Percentiles rank a stretch among this genome's conserved stretches.
Conservation (phyloP, 169 alveolate genomes). For the Plasmodium blacklocki region DNA sequence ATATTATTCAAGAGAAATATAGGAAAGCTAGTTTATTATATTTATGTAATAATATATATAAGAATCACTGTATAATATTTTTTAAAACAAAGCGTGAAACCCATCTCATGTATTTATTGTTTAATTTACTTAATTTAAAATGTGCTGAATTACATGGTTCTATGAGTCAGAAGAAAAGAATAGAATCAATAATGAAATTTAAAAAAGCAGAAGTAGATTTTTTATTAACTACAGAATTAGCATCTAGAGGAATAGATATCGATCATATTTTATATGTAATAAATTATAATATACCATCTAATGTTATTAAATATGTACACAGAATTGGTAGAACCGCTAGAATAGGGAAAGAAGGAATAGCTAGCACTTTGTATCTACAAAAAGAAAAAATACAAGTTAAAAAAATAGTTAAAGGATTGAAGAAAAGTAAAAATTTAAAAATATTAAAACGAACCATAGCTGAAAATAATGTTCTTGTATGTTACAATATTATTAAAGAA, state of each 20-base stretch:
- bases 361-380: conserved; percentile 93
- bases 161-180: conserved; percentile 93
- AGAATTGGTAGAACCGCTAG: conserved; percentile 97
- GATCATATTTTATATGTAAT: conserved; percentile 93
- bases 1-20: conserved; percentile 70
- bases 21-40: conserved; percentile 86
- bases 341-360: conserved; percentile 93
- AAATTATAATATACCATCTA: conserved; percentile 94
- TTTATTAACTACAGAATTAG: conserved; percentile 95
- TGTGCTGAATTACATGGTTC: conserved; percentile 96
- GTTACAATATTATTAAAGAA: conserved; percentile 77
- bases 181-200: conserved; percentile 92
- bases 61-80: conserved; percentile 85
- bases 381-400: conserved; percentile 89
- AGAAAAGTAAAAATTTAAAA: conserved; percentile 50
- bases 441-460: conserved; percentile 67
- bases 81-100: conserved; percentile 93
- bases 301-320: conserved; percentile 93
- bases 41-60: conserved; percentile 78
- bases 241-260: conserved; percentile 96
- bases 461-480: conserved; percentile 67
- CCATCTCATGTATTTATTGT: conserved; percentile 90
- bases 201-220: conserved; percentile 90
- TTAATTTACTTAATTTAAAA: conserved; percentile 89
- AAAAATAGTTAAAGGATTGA: conserved; percentile 83